Base-by-base conservation (phyloP, 148 eudicot species). In the Vaccinium vitisidaea region DNA sequence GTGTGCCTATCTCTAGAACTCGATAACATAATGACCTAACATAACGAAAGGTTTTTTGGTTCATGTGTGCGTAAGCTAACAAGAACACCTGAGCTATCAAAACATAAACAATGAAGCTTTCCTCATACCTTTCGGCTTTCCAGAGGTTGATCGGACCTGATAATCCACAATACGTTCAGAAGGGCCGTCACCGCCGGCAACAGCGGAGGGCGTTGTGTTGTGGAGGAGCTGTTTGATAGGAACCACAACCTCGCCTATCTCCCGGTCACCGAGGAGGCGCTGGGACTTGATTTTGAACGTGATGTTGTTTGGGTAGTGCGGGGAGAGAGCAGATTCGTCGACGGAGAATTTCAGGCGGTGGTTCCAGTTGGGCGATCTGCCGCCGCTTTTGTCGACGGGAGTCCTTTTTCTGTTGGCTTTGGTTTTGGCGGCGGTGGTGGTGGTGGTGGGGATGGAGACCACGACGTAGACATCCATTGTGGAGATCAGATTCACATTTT, bases 381-480 rank as follows among this genome's bases (percentile, higher is more conserved):
- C 98, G 18, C 90, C 89, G 58, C 88, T 87, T 70, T 89, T 91
- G 80, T 92, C 88, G 25, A 92, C 87, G 16, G 49, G 76, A 0
- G 95, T 91, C 25, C 84, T 84, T 32, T 84, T 84, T 32, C 89
- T 87, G 63, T 85, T 87, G 78, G 87, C 88, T 2, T 86, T 81
- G 0, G 92, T 84, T 52, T 88, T 87, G 71, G 88, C 91, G 10
- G 14, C 23, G 46, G 46, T 65, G 71, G 14, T 23, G 46, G 46
- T 65, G 71, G 71, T 25, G 71, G 90, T 92, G 2, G 91, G 86
- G 81, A 92, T 85, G 1, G 92, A 88, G 2, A 90, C 93, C 15
- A 87, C 84, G 0, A 89, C 93, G 75, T 92, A 95, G 10, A 92
- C 93, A 76, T 91, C 91, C 98, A 95, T 95, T n/a, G 84, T 92